phyloP scores from a whole-genome alignment of 2,329 filamentous ascomycete species.

The Penicillium sp. region DNA sequence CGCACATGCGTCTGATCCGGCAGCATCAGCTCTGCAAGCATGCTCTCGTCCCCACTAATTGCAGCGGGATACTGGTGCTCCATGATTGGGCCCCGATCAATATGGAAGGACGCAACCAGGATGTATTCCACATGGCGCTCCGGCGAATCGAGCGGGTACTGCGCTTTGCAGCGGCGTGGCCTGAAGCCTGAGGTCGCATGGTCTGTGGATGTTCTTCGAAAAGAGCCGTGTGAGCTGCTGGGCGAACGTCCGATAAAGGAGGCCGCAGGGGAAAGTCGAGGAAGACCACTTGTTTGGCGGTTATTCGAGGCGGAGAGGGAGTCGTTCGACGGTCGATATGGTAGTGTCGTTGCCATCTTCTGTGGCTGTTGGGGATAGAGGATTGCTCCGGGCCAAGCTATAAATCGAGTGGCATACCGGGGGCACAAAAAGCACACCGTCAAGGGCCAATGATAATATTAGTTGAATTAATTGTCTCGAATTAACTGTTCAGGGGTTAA shows the following conservation, averaged over 20 bases:
- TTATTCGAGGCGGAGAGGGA: conserved; percentile 53
- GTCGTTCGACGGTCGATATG: conserved; percentile 43
- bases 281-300: conserved; percentile 52
- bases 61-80: conserved; percentile 95
- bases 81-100: conserved; percentile 94
- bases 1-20: conserved; percentile 94
- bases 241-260: conserved; percentile 55
- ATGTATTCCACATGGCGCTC: conserved; percentile 99
- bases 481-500: conserved; percentile 22
- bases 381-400: conserved; percentile 20
- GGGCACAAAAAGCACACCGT: conserved; percentile 1
- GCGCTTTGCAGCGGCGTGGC: conserved; percentile 63
- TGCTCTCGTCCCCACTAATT: conserved; percentile 95
- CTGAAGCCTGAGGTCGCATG: conserved; percentile 49
- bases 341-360: conserved; percentile 40
- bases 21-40: conserved; percentile 97
- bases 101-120: conserved; percentile 93
- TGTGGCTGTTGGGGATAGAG: conserved; percentile 14
- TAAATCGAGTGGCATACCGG: conserved; percentile 18
- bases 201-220: conserved; percentile 38
- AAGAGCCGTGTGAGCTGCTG: conserved; percentile 47
- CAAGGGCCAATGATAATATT: conserved; percentile 5
- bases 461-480: background rate
- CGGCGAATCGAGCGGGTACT: conserved; percentile 69
- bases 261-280: conserved; percentile 60